A percentile compares a stretch with the other conserved stretches of the same genome.
phyloP scores from a whole-genome alignment of 164 flowering plant genomes.

The Nelumbo lutea region DNA sequence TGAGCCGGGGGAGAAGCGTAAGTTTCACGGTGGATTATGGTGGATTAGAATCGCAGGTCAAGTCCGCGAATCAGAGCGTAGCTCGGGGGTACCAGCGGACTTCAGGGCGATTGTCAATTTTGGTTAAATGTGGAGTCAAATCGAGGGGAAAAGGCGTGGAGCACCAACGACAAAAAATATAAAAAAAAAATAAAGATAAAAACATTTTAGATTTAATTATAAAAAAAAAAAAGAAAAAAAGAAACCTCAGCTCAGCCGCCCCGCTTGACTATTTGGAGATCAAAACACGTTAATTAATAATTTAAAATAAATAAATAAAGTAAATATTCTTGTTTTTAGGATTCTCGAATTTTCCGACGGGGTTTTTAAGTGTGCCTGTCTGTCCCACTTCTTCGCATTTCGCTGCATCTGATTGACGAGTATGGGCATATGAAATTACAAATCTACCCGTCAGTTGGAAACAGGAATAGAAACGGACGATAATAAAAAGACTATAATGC shows the following conservation, averaged over 20 bases:
- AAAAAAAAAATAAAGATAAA: not conserved
- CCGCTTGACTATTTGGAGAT: conserved; percentile 3
- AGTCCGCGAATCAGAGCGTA: conserved; percentile 33
- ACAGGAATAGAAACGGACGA: too few relatives aligned
- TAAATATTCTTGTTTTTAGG: not conserved
- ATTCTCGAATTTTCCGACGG: conserved; percentile 3
- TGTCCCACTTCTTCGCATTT: too few relatives aligned
- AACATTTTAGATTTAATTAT: too few relatives aligned
- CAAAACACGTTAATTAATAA: not conserved
- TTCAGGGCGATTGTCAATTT: conserved; percentile 22
- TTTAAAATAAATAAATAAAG: not conserved
- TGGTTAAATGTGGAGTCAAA: conserved; percentile 36
- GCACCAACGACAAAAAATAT: conserved; percentile 17
- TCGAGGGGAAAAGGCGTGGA: conserved; percentile 23
- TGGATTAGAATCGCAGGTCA: conserved; percentile 21
- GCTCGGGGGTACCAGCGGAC: conserved; percentile 27
- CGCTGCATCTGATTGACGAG: too few relatives aligned
- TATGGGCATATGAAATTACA: too few relatives aligned
- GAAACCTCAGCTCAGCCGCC: conserved; percentile 4
- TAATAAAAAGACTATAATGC: too few relatives aligned
- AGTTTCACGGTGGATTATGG: conserved; percentile 6
- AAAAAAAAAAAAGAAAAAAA: not conserved
- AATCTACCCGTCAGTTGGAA: too few relatives aligned
- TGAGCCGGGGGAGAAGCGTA: conserved; percentile 14
- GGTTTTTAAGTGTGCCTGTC: not conserved